phyloP scores from a whole-genome alignment of 805 yeast species.

The Zygotorulaspora chibaensis region DNA sequence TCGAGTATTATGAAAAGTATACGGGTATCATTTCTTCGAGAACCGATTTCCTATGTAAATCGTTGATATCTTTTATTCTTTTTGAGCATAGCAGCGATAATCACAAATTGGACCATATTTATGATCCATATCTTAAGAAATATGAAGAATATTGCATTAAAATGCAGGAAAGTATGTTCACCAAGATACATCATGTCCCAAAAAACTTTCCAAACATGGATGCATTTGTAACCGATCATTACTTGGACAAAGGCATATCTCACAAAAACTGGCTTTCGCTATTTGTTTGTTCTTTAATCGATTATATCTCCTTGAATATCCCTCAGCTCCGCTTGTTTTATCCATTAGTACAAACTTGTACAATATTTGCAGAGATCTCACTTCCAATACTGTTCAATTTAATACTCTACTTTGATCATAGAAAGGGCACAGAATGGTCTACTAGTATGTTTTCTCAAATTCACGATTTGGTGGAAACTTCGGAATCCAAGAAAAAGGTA shows the following conservation, averaged over 20 bases:
- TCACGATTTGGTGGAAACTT: conserved; percentile 2
- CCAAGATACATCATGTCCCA: conserved; percentile 3
- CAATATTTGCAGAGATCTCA: conserved; percentile 3
- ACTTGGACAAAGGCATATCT: background rate
- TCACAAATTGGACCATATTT: background rate
- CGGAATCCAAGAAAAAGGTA: conserved; percentile 12
- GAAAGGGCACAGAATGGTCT: conserved; percentile 13
- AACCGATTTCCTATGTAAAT: conserved; percentile 8
- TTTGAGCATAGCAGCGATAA: background rate
- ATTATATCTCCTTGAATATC: conserved; percentile 6
- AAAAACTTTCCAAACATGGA: conserved; percentile 1
- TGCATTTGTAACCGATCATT: background rate
- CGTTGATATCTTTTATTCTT: conserved; percentile 7
- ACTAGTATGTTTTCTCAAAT: conserved; percentile 1
- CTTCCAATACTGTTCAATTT: conserved; percentile 14
- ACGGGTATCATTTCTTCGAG: conserved; percentile 1
- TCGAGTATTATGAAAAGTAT: conserved; percentile 1
- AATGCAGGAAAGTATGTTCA: conserved; percentile 6
- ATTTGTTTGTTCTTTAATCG: conserved; percentile 9
- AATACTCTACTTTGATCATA: conserved; percentile 14
- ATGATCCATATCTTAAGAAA: background rate
- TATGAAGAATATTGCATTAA: conserved; percentile 1
- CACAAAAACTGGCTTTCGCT: conserved; percentile 11
- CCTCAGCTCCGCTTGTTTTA: conserved; percentile 12
- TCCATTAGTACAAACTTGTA: conserved; percentile 3